Conservation (phyloP, 129 eudicot species). For the Artemisia tridentata region DNA sequence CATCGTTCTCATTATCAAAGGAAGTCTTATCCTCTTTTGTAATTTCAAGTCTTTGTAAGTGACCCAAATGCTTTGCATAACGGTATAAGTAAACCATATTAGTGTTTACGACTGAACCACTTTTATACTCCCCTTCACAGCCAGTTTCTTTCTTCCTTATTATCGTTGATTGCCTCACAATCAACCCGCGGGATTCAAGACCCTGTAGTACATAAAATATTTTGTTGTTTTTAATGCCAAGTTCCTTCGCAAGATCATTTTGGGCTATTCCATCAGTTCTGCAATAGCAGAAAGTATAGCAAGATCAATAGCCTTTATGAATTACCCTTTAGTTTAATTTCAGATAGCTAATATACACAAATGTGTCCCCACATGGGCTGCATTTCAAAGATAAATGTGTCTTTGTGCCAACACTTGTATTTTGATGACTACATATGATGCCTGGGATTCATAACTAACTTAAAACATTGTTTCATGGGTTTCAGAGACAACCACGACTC, state of each 20-base stretch:
- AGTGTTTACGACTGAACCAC: constrained; percentile 53
- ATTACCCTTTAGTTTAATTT: too few relatives aligned
- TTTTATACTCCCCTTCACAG: constrained; percentile 40
- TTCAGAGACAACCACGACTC: too few relatives aligned
- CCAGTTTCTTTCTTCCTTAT: constrained; percentile 60
- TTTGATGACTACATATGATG: too few relatives aligned
- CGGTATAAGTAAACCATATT: constrained; percentile 82
- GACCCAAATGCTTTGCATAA: constrained; percentile 74
- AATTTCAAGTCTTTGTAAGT: constrained; percentile 85
- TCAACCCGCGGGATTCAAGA: constrained; percentile 83
- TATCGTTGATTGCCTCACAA: constrained; percentile 73
- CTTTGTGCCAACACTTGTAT: too few relatives aligned
- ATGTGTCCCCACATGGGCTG: too few relatives aligned
- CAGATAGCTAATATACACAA: too few relatives aligned
- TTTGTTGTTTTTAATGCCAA: constrained; percentile 58
- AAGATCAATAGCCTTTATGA: constrained; percentile 14
- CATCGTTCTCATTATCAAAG: constrained; percentile 34
- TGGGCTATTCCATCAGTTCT: constrained; percentile 80
- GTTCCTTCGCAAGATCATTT: constrained; percentile 72
- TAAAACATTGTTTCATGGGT: too few relatives aligned
- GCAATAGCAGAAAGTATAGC: constrained; percentile 26
- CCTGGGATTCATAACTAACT: too few relatives aligned
- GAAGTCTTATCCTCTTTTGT: constrained; percentile 51
- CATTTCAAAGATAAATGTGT: too few relatives aligned
- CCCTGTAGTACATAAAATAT: constrained; percentile 53